Base-by-base conservation (phyloP, 805 yeast genomes). In the Kregervanrija pseudodelftensis region DNA sequence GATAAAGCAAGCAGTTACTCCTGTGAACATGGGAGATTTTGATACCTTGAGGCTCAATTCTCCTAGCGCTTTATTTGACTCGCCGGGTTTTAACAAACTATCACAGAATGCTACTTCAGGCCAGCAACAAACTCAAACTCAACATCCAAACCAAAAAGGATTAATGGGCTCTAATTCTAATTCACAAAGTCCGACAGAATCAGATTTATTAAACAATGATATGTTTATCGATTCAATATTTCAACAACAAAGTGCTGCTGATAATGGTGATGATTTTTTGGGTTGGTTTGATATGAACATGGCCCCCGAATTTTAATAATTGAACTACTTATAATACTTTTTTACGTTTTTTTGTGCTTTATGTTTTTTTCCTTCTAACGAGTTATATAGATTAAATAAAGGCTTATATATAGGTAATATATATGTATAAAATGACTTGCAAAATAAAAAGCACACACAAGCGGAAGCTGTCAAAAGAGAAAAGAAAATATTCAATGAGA, bases 201-300 rank as follows among this genome's bases (percentile, higher is more conserved):
- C 57, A 2, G 63, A 59, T 31, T 33, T 49, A 2, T 38, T 51
- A 43, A 59, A 50, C 52, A 64, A 56, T 50, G 60, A 51, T 16
- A 44, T 53, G 43, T 65, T 66, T 44, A 63, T 66, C 28, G 68
- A 82, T 54, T 70, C 71, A 14, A 83, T 85, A 52, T 79, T 85
- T 64, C 88, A 83, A 59, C 88, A 83, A 58, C 88, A 83, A 60
- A 79, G 82, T 32, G 90, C 88, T 30, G 74, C 82, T 59, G 89
- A 86, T 57, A 86, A 80, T 42, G 75, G 73, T 39, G 97, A 90
- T 58, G 97, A 90, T 59, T 84, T 90, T 56, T 67, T 90, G 39
- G 97, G 97, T 11, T 90, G 96, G 96, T 85, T 90, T 69, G 95
- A 87, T 59, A 79, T 80, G 61, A 83, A 83, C 56, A 77, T 76